These are phyloP conservation scores for Botrytis byssoidea DNA, from an alignment of 2,329 filamentous ascomycete species.

Conservation along the genomic window DNA sequence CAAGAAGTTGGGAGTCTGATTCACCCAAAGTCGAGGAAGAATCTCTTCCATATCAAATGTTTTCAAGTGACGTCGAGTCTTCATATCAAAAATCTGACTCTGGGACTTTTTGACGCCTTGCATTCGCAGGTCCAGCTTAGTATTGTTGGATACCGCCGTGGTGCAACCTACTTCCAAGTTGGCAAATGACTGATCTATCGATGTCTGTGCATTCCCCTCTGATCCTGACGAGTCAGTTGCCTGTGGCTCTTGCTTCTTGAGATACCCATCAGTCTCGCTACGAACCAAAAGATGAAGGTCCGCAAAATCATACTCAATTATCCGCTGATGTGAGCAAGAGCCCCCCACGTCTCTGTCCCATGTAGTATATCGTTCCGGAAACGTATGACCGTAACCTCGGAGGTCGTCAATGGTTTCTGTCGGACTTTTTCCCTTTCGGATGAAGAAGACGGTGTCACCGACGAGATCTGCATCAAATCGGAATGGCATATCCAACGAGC, in stretches of 20 bases:
- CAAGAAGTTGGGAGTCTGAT: slow-evolving; percentile 52
- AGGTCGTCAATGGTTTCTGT: slow-evolving; percentile 55
- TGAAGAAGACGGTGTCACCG: slow-evolving; percentile 58
- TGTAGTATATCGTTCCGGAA: slow-evolving; percentile 64
- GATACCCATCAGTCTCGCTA: slow-evolving; percentile 59
- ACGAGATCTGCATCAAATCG: slow-evolving; percentile 58
- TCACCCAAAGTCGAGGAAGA: slow-evolving; percentile 48
- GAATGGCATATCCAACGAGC: slow-evolving; percentile 48
- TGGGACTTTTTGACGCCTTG: slow-evolving; percentile 42
- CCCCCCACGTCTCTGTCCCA: slow-evolving; percentile 55
- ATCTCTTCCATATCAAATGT: slow-evolving; percentile 38
- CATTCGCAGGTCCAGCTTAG: slow-evolving; percentile 37
- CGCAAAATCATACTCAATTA: slow-evolving; percentile 58
- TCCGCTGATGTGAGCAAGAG: slow-evolving; percentile 61
- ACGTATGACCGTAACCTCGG: slow-evolving; percentile 62
- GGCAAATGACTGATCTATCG: slow-evolving; percentile 28
- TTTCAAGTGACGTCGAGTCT: slow-evolving; percentile 45
- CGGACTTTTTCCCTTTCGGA: slow-evolving; percentile 60
- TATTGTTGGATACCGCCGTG: slow-evolving; percentile 37
- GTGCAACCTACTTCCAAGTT: slow-evolving; percentile 31
- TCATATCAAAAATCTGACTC: slow-evolving; percentile 37
- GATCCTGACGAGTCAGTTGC: too few relatives aligned
- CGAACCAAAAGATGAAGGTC: slow-evolving; percentile 52
- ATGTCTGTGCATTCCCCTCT: too few relatives aligned
- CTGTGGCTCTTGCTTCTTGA: slow-evolving; percentile 28